Percentiles rank a stretch among this genome's conserved stretches.
These are phyloP conservation scores for Prunus persica DNA, from an alignment of 306 rosid species.

Conservation along the genomic window Prunus_persica_NCBIv2 NC_034009.1:28357001-28357500, in stretches of 20 bases:
- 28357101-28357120: background rate
- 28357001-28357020: background rate
- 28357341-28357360: background rate
- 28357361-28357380: constrained; percentile 1
- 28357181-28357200: background rate
- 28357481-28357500: background rate
- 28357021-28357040: background rate
- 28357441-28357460: background rate
- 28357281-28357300: background rate
- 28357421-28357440: background rate
- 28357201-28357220: constrained; percentile 1
- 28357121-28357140: background rate
- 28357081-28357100: background rate
- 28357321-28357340: background rate
- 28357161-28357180: background rate
- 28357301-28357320: constrained; percentile 9
- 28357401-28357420: constrained; percentile 14
- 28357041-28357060: background rate
- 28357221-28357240: background rate
- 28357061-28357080: background rate
- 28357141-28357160: background rate
- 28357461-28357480: background rate
- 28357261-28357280: background rate
- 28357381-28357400: constrained; percentile 7
- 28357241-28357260: background rate